Evolutionary conservation across 1,284 basidiomycete genomes (phyloP), one percentile per base, ranked within the genome.

Genomic region (Leccinum huronense): DNA sequence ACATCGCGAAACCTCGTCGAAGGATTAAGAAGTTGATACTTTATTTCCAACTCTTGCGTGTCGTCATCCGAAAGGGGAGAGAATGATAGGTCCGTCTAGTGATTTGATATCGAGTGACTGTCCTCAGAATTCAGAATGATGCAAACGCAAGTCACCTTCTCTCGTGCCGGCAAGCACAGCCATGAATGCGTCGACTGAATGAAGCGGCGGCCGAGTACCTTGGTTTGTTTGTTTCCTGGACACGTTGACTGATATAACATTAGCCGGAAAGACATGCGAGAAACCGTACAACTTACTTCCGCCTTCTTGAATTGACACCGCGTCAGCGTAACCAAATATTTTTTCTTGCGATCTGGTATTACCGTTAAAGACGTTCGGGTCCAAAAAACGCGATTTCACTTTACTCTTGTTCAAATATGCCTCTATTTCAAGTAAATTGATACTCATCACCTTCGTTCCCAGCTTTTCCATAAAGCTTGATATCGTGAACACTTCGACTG

Each of bases 1-100:
- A 99, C 84, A 36, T 93, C 90, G 60, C 83, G 81, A 75, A 99
- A 99, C 63, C 89, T 84, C n/a, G 94, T 91, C 1, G 93, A 86
- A 0, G 97, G 96, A 71, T 99, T 97, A n/a, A 99, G 84, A 40
- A 97, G 87, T 68, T 98, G 92, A 73, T 98, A 99, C 71, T 93
- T 95, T 62, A 98, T 80, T 64, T 89, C 86, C 0, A 92, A 80
- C 1, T 80, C 80, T 63, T 81, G 63, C 30, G 60, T 79, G n/a
- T 72, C 61, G 23, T 71, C 67, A 9, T 73, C 76, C 0, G 73
- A 69, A 5, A 84, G 23, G 65, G 14, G 83, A 79, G 31, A 92
- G 75, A 3, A 83, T 85, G 9, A 91, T 76, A 31, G 88, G 83
- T 1, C 89, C 89, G 67, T 92, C 89, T 91, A 13, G 62, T 62